Percentiles rank a stretch among this genome's conserved stretches.
These are phyloP conservation scores for Boletellus dicymbophilus DNA, from an alignment of 1,284 basidiomycete species.

Conservation along the genomic window DNA sequence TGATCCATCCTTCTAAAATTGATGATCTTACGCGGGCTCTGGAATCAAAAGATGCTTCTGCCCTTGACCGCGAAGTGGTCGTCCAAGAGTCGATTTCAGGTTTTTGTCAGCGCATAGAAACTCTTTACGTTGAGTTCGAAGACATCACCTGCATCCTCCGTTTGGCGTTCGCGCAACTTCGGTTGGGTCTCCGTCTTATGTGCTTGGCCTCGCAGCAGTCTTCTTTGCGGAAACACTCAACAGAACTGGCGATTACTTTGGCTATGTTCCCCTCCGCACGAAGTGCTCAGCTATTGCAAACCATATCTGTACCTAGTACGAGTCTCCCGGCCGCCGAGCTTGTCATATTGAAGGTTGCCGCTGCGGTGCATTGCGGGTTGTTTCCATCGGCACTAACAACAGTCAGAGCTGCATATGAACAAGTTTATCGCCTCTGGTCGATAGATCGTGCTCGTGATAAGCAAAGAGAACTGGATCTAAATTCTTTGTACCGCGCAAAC, in stretches of 20 bases:
- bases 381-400: slow-evolving; percentile 29
- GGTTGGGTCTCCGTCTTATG: slow-evolving; percentile 74
- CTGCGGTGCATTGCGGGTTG: slow-evolving; percentile 37
- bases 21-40: slow-evolving; percentile 40
- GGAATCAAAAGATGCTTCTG: slow-evolving; percentile 36
- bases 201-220: slow-evolving; percentile 23
- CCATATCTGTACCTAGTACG: slow-evolving; percentile 1
- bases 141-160: slow-evolving; percentile 76
- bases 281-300: slow-evolving; percentile 41
- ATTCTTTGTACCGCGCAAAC: slow-evolving; percentile 81
- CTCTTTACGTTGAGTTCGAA: slow-evolving; percentile 58
- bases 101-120: slow-evolving; percentile 61
- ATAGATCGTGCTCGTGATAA: slow-evolving; percentile 76
- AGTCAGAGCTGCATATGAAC: slow-evolving; percentile 66
- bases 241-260: slow-evolving; percentile 36
- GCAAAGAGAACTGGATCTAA: slow-evolving; percentile 63
- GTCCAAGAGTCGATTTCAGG: slow-evolving; percentile 67
- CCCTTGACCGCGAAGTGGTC: slow-evolving; percentile 55
- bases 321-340: slow-evolving; percentile 31
- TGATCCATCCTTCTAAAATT: slow-evolving; percentile 51
- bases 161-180: slow-evolving; percentile 65
- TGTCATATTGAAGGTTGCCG: slow-evolving; percentile 54
- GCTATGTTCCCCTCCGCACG: slow-evolving; percentile 56
- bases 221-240: slow-evolving; percentile 5
- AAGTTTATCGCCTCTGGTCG: slow-evolving; percentile 80